These are phyloP conservation scores for Persicaria tinctoria DNA, from an alignment of 148 eudicot genomes.

Conservation along the genomic window DNA sequence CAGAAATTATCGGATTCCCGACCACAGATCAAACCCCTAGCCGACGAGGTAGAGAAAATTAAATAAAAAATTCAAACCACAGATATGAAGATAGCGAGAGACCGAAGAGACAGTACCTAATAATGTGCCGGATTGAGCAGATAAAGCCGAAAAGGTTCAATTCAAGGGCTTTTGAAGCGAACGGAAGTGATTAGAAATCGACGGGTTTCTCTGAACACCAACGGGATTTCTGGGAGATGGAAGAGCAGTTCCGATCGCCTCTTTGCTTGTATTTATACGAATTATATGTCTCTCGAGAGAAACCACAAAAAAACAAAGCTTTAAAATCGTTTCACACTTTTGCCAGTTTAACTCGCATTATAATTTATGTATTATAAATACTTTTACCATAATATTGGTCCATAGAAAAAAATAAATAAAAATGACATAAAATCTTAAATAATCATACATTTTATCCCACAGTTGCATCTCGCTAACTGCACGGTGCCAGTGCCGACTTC, in stretches of 20 bases:
- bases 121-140: not conserved
- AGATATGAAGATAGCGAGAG: not conserved
- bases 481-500: too few relatives aligned
- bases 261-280: too few relatives aligned
- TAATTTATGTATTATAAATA: too few relatives aligned
- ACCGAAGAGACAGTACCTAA: constrained; percentile 7
- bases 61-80: not conserved
- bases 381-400: too few relatives aligned
- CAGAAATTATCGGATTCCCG: not conserved
- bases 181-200: not conserved
- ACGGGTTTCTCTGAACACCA: not conserved
- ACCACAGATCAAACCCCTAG: not conserved
- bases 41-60: not conserved
- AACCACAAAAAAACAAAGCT: too few relatives aligned
- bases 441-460: too few relatives aligned
- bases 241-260: not conserved
- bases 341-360: too few relatives aligned
- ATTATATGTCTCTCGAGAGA: too few relatives aligned
- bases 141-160: not conserved
- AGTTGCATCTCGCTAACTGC: too few relatives aligned
- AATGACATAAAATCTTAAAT: too few relatives aligned
- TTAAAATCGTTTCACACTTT: too few relatives aligned
- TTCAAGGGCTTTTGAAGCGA: not conserved
- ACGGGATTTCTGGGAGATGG: not conserved
- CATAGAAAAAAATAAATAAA: too few relatives aligned